phyloP scores from a whole-genome alignment of 169 alveolate genomes.

The Eimeria mitis region DNA sequence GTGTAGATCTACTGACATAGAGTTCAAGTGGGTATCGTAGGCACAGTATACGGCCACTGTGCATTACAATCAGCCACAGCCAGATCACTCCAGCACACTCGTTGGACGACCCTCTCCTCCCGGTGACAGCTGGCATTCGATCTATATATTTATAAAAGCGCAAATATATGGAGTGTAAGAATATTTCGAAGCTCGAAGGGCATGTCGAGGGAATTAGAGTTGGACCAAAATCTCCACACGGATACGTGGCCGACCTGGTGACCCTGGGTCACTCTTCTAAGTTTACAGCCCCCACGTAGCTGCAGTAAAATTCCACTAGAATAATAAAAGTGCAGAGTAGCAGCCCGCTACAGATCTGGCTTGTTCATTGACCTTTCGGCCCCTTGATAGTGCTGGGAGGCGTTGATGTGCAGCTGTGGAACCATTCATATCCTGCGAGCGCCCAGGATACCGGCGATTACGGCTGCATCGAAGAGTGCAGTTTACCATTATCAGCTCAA shows the following conservation, averaged over 20 bases:
- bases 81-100: conserved; percentile 8
- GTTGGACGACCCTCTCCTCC: neutral
- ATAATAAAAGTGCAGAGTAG: neutral
- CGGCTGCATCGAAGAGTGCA: neutral
- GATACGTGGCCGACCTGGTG: neutral
- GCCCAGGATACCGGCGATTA: neutral
- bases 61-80: too few species aligned
- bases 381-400: neutral
- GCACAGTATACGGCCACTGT: too few species aligned
- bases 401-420: neutral
- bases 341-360: neutral
- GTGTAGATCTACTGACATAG: too few species aligned
- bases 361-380: neutral
- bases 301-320: neutral
- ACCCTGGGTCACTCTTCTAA: neutral
- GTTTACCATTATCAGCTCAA: neutral
- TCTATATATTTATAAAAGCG: neutral
- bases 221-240: neutral
- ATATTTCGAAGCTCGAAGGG: neutral
- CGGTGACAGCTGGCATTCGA: neutral
- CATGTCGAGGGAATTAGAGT: neutral
- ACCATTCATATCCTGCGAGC: neutral
- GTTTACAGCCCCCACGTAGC: neutral
- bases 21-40: too few species aligned
- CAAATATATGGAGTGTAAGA: neutral